Percentiles rank a stretch among this genome's conserved stretches.
These are phyloP conservation scores for Phyllachora maydis DNA, from an alignment of 2,329 filamentous ascomycete genomes.

Conservation along the genomic window DNA sequence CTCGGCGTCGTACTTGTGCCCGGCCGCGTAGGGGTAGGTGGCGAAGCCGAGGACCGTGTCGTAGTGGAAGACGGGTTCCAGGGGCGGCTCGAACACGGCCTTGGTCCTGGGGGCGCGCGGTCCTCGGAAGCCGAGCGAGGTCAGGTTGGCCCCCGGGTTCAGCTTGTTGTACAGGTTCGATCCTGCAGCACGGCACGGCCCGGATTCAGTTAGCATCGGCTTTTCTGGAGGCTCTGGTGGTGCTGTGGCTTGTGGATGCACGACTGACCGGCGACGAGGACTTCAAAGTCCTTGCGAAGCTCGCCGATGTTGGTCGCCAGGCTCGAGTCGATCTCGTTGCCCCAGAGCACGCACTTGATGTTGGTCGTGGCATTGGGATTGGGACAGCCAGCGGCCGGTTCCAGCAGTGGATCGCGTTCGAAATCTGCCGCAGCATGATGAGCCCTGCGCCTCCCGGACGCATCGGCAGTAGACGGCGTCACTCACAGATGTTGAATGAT, in stretches of 20 bases:
- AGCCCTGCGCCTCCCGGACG: not conserved
- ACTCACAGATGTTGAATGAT: slow-evolving; percentile 4
- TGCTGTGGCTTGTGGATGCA: too few relatives aligned
- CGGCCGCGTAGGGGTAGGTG: not conserved
- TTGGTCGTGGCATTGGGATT: slow-evolving; percentile 2
- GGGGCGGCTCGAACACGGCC: slow-evolving; percentile 1
- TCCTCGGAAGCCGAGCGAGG: slow-evolving; percentile 1
- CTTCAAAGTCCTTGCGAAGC: slow-evolving; percentile 1
- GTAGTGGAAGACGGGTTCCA: slow-evolving; percentile 2
- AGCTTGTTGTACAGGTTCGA: slow-evolving; percentile 3
- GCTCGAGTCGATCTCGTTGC: not conserved
- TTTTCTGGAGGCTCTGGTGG: too few relatives aligned
- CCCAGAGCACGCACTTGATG: slow-evolving; percentile 4
- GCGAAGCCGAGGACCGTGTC: slow-evolving; percentile 1
- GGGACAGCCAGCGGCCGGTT: slow-evolving; percentile 1
- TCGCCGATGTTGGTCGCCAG: slow-evolving; percentile 2
- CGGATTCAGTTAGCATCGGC: not conserved
- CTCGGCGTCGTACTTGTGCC: slow-evolving; percentile 1
- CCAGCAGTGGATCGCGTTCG: slow-evolving; percentile 1
- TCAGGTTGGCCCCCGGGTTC: slow-evolving; percentile 1
- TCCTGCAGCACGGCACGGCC: not conserved
- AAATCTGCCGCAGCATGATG: slow-evolving; percentile 1
- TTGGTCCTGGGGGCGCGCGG: slow-evolving; percentile 2
- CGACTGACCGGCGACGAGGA: slow-evolving; percentile 1
- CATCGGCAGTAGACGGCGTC: not conserved